Evolutionary conservation across 2,329 filamentous ascomycete genomes (phyloP), one percentile per base, ranked within the genome.

Genomic region (Leptographium radiaticola): DNA sequence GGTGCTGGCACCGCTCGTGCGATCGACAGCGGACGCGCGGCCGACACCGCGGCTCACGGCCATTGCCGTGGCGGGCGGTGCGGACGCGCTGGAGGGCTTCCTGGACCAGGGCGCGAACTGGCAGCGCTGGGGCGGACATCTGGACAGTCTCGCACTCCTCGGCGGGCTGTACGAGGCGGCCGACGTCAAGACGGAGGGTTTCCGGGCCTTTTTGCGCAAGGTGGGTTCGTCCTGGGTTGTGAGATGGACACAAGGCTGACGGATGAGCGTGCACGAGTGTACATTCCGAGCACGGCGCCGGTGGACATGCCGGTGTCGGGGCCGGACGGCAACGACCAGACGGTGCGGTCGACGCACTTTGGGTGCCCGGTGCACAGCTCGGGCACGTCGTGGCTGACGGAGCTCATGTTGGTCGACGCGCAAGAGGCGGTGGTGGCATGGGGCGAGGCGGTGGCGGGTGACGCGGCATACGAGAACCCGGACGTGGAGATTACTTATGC

Each of bases 331-430:
- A 79, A 77, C 59, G 63, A 67, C 0, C 59, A 65, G 15, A 67
- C 69, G 3, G 54, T 58, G 2, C 60, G 63, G 40, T 70, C 74
- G 62, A 70, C 71, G 0, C 59, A 66, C 12, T 70, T 77, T 45
- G 84, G 84, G 6, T 85, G 80, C 58, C 84, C 85, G 6, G 76
- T 81, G 57, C 85, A 84, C 66, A 83, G 84, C n/a, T 84, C 84
- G 4, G 80, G 86, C 57, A 79, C 86, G 57, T 61, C 67, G 1
- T 63, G 72, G 38, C 72, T 80, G 61, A 69, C 70, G 9, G 87
- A 94, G 65, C 71, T 72, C 40, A 75, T 87, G 57, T 74, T 90
- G 52, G 70, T 84, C n/a, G 59, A 63, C 10, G 61, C 63, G 2
- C 60, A 60, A 33, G 52, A 57, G 6, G 54, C 61, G 4, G 57